Evolutionary conservation across 257 asterid genomes (phyloP).

Genomic region (Anisodus tanguticus): DNA sequence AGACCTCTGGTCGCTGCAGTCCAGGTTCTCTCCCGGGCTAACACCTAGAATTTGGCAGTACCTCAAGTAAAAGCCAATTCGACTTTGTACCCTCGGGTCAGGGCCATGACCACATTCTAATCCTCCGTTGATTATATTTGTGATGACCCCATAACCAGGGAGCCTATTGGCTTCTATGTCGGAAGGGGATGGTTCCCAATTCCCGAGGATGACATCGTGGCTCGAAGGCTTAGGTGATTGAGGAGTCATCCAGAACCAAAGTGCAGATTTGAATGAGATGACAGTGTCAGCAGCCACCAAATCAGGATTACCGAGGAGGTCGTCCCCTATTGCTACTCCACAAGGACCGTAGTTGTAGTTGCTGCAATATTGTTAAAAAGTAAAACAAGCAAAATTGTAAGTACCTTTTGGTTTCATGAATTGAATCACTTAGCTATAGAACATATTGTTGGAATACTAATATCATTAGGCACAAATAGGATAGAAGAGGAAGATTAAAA

Average conservation of each 20-base stretch:
- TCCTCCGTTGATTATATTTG: conserved; percentile 47
- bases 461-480: no score
- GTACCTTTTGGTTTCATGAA: no score
- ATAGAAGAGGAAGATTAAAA: no score
- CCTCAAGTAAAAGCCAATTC: conserved; percentile 40
- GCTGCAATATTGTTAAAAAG: conserved; percentile 18
- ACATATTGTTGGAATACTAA: no score
- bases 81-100: conserved; percentile 22
- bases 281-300: conserved; percentile 37
- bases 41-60: conserved; percentile 37
- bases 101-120: conserved; percentile 39
- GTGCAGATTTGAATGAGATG: conserved; percentile 42
- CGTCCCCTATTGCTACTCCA: conserved; percentile 35
- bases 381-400: not conserved
- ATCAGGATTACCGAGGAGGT: conserved; percentile 40
- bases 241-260: conserved; percentile 52
- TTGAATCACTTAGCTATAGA: no score
- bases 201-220: conserved; percentile 39
- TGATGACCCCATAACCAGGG: conserved; percentile 42
- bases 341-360: conserved; percentile 43
- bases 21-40: conserved; percentile 38
- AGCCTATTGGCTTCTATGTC: conserved; percentile 36
- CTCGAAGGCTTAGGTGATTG: conserved; percentile 43
- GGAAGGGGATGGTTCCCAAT: conserved; percentile 37
- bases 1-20: conserved; percentile 39